Evolutionary conservation across 1,284 basidiomycete genomes (phyloP), one percentile per base, ranked within the genome.

Genomic region (Testicularia cyperi): DNA sequence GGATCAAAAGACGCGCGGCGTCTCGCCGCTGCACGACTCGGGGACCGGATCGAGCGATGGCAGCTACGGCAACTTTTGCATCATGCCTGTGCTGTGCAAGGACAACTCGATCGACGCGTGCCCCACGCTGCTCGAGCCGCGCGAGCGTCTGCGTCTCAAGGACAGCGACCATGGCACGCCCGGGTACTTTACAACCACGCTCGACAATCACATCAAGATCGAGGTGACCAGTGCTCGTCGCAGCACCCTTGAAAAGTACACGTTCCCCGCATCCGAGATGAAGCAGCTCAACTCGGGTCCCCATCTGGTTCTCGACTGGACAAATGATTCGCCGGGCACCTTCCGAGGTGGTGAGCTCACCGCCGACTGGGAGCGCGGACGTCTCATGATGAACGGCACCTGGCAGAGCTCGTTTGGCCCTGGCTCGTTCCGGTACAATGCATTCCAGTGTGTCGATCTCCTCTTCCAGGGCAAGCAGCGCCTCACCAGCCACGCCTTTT

Each of bases 1-100:
- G 9, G 41, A 56, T 28, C 44, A 60, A 24, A 44, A 52, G 6
- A 60, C 69, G 14, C 64, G 69, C n/a, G 68, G 69, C 18, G 40
- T 72, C 19, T 60, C 54, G 13, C 45, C 52, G 1, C 53, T 72
- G 6, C 69, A 72, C 42, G 69, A 72, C 37, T 60, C 64, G 15
- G 69, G 69, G 23, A 72, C 69, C 4, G 68, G 69, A 25, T 72
- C 69, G 12, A 60, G 56, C 23, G 41, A 38, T 10, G 68, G 70
- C 21, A 60, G 54, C 34, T 70, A 52, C 27, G 70, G 70, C 30
- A 70, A 70, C 52, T 70, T 63, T 20, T 65, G 60, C 40, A 52
- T 61, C 31, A 65, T 68, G 57, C 68, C 70, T 21, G 51, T 70
- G 16, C 42, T 70, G 18, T 72, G 70, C 46, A 39, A 26, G 12